phyloP scores from a whole-genome alignment of 2,329 filamentous ascomycete species.

The Pseudopithomyces chartarum region DNA sequence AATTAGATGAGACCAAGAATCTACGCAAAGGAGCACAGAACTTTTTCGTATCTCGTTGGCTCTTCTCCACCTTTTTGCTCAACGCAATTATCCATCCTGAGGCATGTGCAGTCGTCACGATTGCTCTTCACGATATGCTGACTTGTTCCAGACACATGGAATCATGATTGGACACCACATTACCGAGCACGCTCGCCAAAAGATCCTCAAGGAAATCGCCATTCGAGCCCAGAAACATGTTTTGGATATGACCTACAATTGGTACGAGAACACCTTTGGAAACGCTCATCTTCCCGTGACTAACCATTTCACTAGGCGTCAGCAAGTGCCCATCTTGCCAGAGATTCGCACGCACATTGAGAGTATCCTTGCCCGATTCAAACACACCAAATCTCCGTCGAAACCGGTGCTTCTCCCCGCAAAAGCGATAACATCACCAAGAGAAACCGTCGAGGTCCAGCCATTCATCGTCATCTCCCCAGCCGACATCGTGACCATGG shows the following conservation, averaged over 20 bases:
- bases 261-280: constrained; percentile 57
- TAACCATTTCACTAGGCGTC: constrained; percentile 51
- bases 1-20: constrained; percentile 70
- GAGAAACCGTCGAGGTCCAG: constrained; percentile 78
- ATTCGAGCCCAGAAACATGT: constrained; percentile 79
- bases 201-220: constrained; percentile 73
- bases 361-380: constrained; percentile 70
- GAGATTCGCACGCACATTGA: constrained; percentile 72
- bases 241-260: constrained; percentile 72
- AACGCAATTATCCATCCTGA: constrained; percentile 88
- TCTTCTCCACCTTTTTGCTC: constrained; percentile 86
- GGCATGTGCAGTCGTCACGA: constrained; percentile 54
- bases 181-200: constrained; percentile 86
- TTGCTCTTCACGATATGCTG: constrained; percentile 31
- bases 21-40: constrained; percentile 73
- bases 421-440: constrained; percentile 71
- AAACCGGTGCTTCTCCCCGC: constrained; percentile 70
- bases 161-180: constrained; percentile 89
- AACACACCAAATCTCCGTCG: constrained; percentile 47
- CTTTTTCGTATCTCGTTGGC: constrained; percentile 88
- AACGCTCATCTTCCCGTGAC: constrained; percentile 17
- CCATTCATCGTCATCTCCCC: constrained; percentile 81
- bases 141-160: constrained; percentile 56
- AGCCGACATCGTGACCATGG: constrained; percentile 76
- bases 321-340: constrained; percentile 66